Evolutionary conservation across 345 rosid species (phyloP), one percentile per base, ranked within the genome.

Genomic region (Dimocarpus longan): DNA sequence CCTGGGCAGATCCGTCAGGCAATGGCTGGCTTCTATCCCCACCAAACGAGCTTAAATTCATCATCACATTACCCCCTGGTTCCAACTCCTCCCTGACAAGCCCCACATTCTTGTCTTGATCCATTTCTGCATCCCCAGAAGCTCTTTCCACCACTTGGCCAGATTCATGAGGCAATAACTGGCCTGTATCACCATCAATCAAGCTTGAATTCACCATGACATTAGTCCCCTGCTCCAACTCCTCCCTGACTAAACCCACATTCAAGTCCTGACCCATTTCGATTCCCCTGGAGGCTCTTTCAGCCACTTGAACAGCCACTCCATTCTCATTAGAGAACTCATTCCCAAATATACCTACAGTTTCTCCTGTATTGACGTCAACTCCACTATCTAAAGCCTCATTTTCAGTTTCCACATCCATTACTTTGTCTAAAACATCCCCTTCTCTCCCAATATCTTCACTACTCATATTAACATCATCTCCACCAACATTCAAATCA

Each of bases 391-490:
- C 77, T 40, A 69, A 28, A 68, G 26, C 56, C 68, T 50, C 81
- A 68, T 21, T 48, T 71, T 43, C 73, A 10, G 46, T 71, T 74
- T 76, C 75, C 44, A 63, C 78, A 82, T 72, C 56, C 32, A 22
- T 70, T 54, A 42, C 71, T 63, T 42, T 28, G 39, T 64, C 66
- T 57, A 60, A 54, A 54, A 0, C 50, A 46, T 10, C 12, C 12
- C 13, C 50, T 2, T 46, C 50, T 46, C 50, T 46, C 50, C 13
- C 60, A 16, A 54, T 10, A 60, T 60, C 65, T 21, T 74, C 71
- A 26, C 57, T 52, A 39, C 7, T 62, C 10, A 10, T 32, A 66
- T 66, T 42, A 22, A 83, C 54, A 80, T 32, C 78, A 40, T 72
- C 50, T 32, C 60, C 71, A 8, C 28, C 26, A 21, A 60, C 8